Base-by-base conservation (phyloP, 177 flowering plant genomes). In the Vitis hybrid region DNA sequence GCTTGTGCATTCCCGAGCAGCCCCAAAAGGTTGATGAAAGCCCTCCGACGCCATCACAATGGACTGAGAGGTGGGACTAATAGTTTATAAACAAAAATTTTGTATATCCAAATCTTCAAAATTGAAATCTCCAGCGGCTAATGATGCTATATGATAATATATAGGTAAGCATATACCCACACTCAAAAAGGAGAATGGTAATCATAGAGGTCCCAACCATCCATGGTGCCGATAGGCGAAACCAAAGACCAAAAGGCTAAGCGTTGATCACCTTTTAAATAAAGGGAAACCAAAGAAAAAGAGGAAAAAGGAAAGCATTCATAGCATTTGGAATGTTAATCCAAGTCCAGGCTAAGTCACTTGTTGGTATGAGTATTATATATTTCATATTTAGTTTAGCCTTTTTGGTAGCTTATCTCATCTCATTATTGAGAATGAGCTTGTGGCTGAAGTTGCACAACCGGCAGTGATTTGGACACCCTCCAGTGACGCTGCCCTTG, bases 381-480 rank as follows among this genome's bases (percentile, higher is more conserved):
- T 13, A n/a, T 70, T 63, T 63, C 66, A 49, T 48, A 34, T 39
- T 62, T 9, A 19, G 60, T 53, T 59, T 51, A 50, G 63, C 39
- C 62, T 71, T 62, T 34, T 62, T 62, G 65, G 49, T 51, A 56
- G 58, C 49, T 56, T 63, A 22, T 66, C 65, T 18, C 39, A 51
- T 29, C 52, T 45, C 70, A 53, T 66, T 20, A 72, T 67, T 66
- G 68, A 12, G 5, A 10, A 4, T 50, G 64, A 8, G 22, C 59
- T 50, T 71, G 18, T 58, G 65, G 68, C 67, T 53, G 15, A 71
- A 71, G 56, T 64, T 50, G 51, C 59, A 29, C 29, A 64, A 53
- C 13, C 14, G 48, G 67, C 31, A 39, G 71, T 59, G 39, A 69
- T 52, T 69, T 29, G 65, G 65, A 29, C 57, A 61, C 50, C 65